phyloP scores from a whole-genome alignment of 495 filamentous ascomycete species.

The Podospora pseudoanserina region DNA sequence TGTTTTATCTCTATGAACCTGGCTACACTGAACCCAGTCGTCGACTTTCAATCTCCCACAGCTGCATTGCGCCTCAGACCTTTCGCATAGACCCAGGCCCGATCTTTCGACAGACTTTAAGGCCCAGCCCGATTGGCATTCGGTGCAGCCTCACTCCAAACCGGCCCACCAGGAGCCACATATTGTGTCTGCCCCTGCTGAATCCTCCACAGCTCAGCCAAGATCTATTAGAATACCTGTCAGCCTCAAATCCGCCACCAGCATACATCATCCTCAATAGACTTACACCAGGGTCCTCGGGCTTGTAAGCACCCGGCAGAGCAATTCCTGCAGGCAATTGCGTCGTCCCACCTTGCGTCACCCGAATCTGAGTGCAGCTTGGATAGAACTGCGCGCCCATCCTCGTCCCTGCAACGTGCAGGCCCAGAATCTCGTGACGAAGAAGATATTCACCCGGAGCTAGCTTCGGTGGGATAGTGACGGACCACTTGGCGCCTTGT shows the following conservation, averaged over 20 bases:
- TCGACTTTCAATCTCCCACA: neutral
- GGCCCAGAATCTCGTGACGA: slow-evolving; percentile 58
- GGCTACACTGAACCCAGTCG: neutral
- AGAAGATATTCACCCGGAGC: slow-evolving; percentile 59
- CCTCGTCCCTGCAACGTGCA: slow-evolving; percentile 53
- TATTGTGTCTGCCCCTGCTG: slow-evolving; percentile 19
- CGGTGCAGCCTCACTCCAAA: slow-evolving; percentile 23
- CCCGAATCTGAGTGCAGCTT: slow-evolving; percentile 60
- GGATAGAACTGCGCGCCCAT: slow-evolving; percentile 56
- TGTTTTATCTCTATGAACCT: neutral
- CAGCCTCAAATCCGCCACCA: neutral
- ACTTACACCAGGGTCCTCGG: slow-evolving; percentile 34
- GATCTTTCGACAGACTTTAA: neutral
- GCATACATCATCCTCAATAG: neutral
- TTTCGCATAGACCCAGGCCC: neutral
- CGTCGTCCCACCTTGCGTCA: slow-evolving; percentile 42
- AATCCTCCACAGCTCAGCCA: slow-evolving; percentile 21
- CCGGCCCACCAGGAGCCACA: slow-evolving; percentile 18
- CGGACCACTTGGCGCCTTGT: slow-evolving; percentile 58
- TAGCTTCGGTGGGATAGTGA: slow-evolving; percentile 58
- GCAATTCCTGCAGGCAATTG: slow-evolving; percentile 31
- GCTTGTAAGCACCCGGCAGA: slow-evolving; percentile 43
- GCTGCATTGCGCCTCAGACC: neutral
- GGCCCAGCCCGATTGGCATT: slow-evolving; percentile 21
- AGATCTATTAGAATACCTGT: neutral